Percentiles rank a stretch among this genome's conserved stretches.
Conservation (phyloP, 2,329 filamentous ascomycete species). For the Pseudogymnoascus destructans region DNA sequence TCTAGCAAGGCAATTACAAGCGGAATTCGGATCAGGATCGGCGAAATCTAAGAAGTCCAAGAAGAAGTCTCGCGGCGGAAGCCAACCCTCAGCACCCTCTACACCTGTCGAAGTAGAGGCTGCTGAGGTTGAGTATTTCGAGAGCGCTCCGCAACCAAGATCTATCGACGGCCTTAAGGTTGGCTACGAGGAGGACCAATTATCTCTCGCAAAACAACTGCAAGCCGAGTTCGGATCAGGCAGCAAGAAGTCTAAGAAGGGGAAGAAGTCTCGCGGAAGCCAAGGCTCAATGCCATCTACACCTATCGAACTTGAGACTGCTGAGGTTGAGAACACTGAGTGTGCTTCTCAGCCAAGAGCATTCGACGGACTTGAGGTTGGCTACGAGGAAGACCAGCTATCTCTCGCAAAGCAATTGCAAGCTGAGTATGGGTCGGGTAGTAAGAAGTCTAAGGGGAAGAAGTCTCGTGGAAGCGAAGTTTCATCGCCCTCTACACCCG, state of each 20-base stretch:
- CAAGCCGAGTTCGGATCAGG: background rate
- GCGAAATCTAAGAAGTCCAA: slow-evolving; percentile 25
- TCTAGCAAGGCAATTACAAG: background rate
- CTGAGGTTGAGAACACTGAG: background rate
- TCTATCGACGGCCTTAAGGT: background rate
- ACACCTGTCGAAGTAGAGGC: background rate
- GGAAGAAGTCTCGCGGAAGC: background rate
- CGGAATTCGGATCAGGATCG: slow-evolving; percentile 7
- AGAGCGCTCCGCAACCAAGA: background rate
- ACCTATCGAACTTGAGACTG: background rate
- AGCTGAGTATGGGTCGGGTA: slow-evolving; percentile 17
- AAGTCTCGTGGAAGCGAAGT: background rate
- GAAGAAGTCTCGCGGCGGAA: slow-evolving; percentile 27
- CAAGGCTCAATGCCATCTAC: background rate
- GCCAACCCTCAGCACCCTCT: background rate
- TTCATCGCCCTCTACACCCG: background rate
- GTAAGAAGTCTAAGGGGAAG: slow-evolving; percentile 23
- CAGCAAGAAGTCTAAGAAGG: slow-evolving; percentile 26
- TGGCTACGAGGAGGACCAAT: background rate
- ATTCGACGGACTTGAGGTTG: slow-evolving; percentile 12
- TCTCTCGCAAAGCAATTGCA: slow-evolving; percentile 19
- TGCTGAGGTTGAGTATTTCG: background rate
- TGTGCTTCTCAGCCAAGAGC: background rate
- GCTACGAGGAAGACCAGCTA: slow-evolving; percentile 21
- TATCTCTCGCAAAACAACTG: background rate